These are phyloP conservation scores for Fusarium equiseti DNA, from an alignment of 2,329 filamentous ascomycete species.

Conservation along the genomic window DNA sequence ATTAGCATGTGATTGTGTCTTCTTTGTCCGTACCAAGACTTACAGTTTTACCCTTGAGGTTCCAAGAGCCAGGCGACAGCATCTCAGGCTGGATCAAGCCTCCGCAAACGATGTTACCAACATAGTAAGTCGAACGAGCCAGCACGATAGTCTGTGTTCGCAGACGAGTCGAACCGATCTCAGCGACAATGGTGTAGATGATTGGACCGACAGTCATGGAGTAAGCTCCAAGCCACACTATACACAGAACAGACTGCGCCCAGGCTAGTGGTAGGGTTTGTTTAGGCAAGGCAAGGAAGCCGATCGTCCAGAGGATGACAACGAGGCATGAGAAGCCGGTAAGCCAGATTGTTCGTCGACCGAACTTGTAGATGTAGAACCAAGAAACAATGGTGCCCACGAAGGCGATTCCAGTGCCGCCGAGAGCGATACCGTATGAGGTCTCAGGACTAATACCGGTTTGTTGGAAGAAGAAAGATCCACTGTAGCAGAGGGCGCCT, in stretches of 20 bases:
- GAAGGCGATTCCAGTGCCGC: constrained; percentile 59
- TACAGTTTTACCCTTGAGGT: constrained; percentile 56
- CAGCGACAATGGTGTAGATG: constrained; percentile 58
- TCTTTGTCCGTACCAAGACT: background rate
- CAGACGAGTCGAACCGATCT: constrained; percentile 58
- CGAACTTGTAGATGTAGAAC: constrained; percentile 57
- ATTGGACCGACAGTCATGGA: constrained; percentile 60
- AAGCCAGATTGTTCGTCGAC: constrained; percentile 59
- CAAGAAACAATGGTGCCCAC: constrained; percentile 58
- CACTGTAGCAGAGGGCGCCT: constrained; percentile 56
- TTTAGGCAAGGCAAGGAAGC: constrained; percentile 56
- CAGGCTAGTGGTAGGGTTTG: constrained; percentile 53
- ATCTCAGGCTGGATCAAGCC: constrained; percentile 56
- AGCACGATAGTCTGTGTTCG: constrained; percentile 59
- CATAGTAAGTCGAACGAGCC: constrained; percentile 55
- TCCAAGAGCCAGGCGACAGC: constrained; percentile 55
- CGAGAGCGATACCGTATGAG: constrained; percentile 58
- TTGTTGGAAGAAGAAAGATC: constrained; percentile 62
- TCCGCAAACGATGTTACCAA: constrained; percentile 57
- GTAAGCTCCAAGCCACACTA: constrained; percentile 60
- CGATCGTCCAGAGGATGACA: constrained; percentile 58
- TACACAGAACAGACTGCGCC: constrained; percentile 56
- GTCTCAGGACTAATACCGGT: constrained; percentile 55
- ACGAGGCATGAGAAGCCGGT: constrained; percentile 54
- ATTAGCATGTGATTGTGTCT: constrained; percentile 6